These are phyloP conservation scores for Penicillium corylophilum DNA, from an alignment of 2,329 filamentous ascomycete genomes.

Conservation along the genomic window DNA sequence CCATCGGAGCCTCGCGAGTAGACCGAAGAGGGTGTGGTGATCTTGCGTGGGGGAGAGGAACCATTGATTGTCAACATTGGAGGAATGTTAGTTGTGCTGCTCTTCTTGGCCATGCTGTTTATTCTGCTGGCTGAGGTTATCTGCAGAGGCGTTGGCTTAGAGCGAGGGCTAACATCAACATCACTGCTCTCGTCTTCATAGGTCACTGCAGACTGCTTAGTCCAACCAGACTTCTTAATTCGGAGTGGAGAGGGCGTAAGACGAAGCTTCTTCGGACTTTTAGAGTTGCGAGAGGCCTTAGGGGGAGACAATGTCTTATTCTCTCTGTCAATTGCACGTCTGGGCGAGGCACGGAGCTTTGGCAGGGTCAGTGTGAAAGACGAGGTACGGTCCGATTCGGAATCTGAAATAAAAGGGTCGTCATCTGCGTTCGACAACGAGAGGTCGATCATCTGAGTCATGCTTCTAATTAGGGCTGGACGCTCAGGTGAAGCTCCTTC, in stretches of 20 bases:
- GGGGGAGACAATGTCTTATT: not conserved
- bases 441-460: constrained; percentile 30
- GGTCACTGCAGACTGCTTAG: constrained; percentile 13
- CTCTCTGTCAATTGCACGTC: constrained; percentile 1
- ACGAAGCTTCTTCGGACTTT: constrained; percentile 3
- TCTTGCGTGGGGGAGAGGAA: not conserved
- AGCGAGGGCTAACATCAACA: constrained; percentile 5
- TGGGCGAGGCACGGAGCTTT: constrained; percentile 3
- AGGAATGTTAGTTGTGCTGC: not conserved
- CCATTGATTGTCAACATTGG: not conserved
- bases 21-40: not conserved
- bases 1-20: not conserved
- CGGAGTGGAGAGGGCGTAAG: constrained; percentile 30
- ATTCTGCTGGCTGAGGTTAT: constrained; percentile 14
- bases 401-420: constrained; percentile 29
- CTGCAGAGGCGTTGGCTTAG: constrained; percentile 23
- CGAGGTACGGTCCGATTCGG: not conserved
- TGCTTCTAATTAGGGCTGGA: constrained; percentile 20
- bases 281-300: not conserved
- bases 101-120: not conserved
- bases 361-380: constrained; percentile 6
- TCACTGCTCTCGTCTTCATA: not conserved
- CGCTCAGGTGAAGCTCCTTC: constrained; percentile 12
- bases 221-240: constrained; percentile 7
- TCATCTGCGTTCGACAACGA: constrained; percentile 16